A percentile compares a stretch with the other conserved stretches of the same genome.
Evolutionary conservation across 257 asterid genomes (phyloP).

Genomic region (Gentiana macrophylla): DNA sequence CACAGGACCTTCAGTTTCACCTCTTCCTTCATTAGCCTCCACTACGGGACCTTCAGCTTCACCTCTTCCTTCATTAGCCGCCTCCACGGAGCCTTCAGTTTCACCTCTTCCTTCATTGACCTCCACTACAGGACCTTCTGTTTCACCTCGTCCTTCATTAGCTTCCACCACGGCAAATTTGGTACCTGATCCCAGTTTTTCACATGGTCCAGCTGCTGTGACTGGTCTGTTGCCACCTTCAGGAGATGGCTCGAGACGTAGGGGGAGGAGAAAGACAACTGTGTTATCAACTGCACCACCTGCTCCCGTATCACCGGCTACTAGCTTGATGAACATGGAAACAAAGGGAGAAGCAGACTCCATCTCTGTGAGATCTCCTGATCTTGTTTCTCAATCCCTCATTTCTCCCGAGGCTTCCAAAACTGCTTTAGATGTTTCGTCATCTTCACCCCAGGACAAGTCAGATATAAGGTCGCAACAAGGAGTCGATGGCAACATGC

Average conservation of each 20-base stretch:
- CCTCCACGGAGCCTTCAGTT: not conserved
- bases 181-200: no score
- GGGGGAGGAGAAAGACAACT: conserved; percentile 55
- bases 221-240: conserved; percentile 8
- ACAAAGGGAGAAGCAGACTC: conserved; percentile 25
- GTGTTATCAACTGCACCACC: conserved; percentile 29
- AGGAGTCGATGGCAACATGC: conserved; percentile 16
- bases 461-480: conserved; percentile 18
- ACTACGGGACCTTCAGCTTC: conserved; percentile 3
- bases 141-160: conserved; percentile 8
- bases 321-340: conserved; percentile 8
- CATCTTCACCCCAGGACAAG: conserved; percentile 13
- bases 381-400: conserved; percentile 27
- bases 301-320: conserved; percentile 12
- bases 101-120: conserved; percentile 7
- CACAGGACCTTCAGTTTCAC: conserved; percentile 5
- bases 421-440: conserved; percentile 14
- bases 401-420: conserved; percentile 13
- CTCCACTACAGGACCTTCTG: not conserved
- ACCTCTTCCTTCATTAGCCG: conserved; percentile 11
- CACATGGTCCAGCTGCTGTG: no score
- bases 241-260: conserved; percentile 64
- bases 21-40: conserved; percentile 6
- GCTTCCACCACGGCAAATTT: no score
- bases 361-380: conserved; percentile 8